Evolutionary conservation across 2,329 filamentous ascomycete species (phyloP).

Genomic region (Zasmidium angulare): DNA sequence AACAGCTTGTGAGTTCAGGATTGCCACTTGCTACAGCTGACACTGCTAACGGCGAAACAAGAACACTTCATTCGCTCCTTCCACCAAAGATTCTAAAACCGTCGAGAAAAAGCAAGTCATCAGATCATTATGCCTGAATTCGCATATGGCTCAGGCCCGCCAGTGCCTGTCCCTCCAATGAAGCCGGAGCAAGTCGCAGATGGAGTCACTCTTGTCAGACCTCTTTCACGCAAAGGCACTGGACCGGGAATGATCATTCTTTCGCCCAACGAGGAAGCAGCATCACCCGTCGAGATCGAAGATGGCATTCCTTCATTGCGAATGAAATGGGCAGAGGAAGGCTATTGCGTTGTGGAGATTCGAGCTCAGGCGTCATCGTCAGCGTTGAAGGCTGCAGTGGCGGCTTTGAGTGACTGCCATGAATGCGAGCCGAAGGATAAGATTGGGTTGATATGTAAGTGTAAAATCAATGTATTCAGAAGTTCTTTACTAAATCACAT

Average conservation of each 20-base stretch:
- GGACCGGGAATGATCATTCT: constrained; percentile 26
- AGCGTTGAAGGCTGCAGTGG: constrained; percentile 22
- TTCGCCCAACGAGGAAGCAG: constrained; percentile 13
- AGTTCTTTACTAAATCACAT: neutral
- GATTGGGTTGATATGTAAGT: constrained; percentile 39
- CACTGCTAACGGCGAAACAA: neutral
- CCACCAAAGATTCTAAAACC: neutral
- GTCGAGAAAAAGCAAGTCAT: neutral
- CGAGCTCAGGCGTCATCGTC: constrained; percentile 28
- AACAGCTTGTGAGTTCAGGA: neutral
- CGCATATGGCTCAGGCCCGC: constrained; percentile 22
- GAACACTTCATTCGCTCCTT: neutral
- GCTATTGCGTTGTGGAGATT: constrained; percentile 62
- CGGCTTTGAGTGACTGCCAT: constrained; percentile 22
- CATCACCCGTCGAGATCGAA: constrained; percentile 19
- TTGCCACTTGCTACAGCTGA: neutral
- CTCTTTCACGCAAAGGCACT: constrained; percentile 21
- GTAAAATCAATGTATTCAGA: neutral
- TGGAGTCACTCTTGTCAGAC: constrained; percentile 22
- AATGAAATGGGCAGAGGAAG: constrained; percentile 70
- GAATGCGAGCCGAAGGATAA: constrained; percentile 41
- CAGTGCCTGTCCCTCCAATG: constrained; percentile 19
- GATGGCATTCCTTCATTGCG: constrained; percentile 25
- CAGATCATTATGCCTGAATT: constrained; percentile 19
- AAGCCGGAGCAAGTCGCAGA: constrained; percentile 19